These are phyloP conservation scores for Kodamaea leandrae DNA, from an alignment of 805 yeast genomes.

Conservation along the genomic window DNA sequence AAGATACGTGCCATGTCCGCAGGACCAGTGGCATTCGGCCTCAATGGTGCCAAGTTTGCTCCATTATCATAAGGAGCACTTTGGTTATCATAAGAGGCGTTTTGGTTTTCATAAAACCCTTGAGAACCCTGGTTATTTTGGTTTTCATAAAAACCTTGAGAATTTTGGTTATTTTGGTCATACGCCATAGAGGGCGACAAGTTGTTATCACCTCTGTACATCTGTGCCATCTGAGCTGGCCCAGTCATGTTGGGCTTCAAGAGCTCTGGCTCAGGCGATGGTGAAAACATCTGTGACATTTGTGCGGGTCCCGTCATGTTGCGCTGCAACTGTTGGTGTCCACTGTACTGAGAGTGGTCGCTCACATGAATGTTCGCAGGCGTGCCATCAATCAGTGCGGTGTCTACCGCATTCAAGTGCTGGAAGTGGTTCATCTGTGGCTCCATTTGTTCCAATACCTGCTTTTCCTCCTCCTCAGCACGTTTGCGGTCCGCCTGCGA, in stretches of 20 bases:
- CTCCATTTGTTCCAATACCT: conserved; percentile 70
- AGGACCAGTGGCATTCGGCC: conserved; percentile 31
- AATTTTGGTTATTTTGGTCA: too few species aligned
- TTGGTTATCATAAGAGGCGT: too few species aligned
- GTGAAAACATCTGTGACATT: conserved; percentile 29
- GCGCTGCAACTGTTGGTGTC: conserved; percentile 18
- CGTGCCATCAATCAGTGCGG: conserved; percentile 69
- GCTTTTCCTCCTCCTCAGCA: conserved; percentile 66
- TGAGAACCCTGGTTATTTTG: too few species aligned
- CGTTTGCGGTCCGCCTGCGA: conserved; percentile 11
- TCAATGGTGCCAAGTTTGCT: conserved; percentile 15
- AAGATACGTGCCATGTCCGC: conserved; percentile 36
- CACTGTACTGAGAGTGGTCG: conserved; percentile 12
- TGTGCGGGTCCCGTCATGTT: conserved; percentile 42
- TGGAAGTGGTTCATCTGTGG: conserved; percentile 68
- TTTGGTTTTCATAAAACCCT: too few species aligned
- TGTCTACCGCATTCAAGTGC: conserved; percentile 70
- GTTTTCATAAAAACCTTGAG: too few species aligned
- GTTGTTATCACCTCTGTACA: conserved; percentile 6
- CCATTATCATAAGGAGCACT: conserved; percentile 13
- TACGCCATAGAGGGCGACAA: too few species aligned
- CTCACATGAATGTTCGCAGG: conserved; percentile 53
- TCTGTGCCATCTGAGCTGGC: conserved; percentile 40
- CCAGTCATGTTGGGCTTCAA: conserved; percentile 47
- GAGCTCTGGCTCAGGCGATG: conserved; percentile 23